phyloP scores from a whole-genome alignment of 2,329 filamentous ascomycete genomes.

The Colletotrichum tabaci region DNA sequence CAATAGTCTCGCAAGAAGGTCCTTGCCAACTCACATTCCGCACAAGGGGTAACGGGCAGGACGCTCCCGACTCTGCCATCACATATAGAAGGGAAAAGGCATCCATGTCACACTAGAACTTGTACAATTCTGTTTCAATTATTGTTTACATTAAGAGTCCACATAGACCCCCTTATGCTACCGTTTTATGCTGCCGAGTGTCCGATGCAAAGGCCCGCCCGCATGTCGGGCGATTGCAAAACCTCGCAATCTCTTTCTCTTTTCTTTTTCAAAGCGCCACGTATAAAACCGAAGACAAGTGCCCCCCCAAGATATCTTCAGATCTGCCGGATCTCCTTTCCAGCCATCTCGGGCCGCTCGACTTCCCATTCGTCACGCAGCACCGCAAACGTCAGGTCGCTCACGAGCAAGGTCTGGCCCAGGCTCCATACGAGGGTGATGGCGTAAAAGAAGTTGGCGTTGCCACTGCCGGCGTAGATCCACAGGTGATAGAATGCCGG shows the following conservation, averaged over 20 bases:
- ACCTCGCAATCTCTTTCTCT: background rate
- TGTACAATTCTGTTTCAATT: constrained; percentile 31
- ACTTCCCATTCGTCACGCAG: constrained; percentile 95
- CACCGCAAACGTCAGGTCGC: constrained; percentile 89
- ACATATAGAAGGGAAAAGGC: constrained; percentile 1
- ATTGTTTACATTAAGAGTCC: constrained; percentile 1
- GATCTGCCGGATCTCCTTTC: constrained; percentile 89
- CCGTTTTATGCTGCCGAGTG: constrained; percentile 19
- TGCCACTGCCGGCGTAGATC: constrained; percentile 98
- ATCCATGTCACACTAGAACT: background rate
- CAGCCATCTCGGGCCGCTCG: constrained; percentile 89
- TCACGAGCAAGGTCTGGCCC: constrained; percentile 87
- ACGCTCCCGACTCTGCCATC: background rate
- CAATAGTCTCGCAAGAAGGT: background rate
- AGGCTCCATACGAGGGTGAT: constrained; percentile 99
- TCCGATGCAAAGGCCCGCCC: background rate
- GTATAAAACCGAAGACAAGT: constrained; percentile 7
- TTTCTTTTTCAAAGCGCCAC: constrained; percentile 16
- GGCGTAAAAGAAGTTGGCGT: constrained; percentile 99
- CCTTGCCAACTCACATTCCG: too few species aligned
- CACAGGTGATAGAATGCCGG: constrained; percentile 97
- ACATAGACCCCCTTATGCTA: background rate
- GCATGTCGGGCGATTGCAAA: background rate
- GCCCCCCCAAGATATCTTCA: constrained; percentile 56
- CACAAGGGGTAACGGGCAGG: background rate